These are phyloP conservation scores for Pistacia vera DNA, from an alignment of 345 rosid species.

Conservation along the genomic window DNA sequence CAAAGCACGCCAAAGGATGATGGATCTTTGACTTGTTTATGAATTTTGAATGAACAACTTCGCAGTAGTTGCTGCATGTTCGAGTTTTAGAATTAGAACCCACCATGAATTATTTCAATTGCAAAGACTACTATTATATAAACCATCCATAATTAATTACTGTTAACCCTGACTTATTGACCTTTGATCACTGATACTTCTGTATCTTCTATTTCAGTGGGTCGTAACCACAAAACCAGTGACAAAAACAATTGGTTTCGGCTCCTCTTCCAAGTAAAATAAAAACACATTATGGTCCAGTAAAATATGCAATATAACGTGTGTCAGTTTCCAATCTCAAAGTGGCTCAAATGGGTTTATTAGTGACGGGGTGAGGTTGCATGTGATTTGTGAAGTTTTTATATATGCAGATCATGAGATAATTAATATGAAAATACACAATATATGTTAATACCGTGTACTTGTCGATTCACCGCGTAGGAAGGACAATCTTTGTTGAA, in stretches of 20 bases:
- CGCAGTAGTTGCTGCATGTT: not conserved
- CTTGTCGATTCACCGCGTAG: conserved; percentile 20
- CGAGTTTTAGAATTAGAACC: conserved; percentile 12
- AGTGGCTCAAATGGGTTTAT: not conserved
- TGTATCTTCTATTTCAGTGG: not conserved
- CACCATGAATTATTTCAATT: not conserved
- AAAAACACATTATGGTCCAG: conserved; percentile 1
- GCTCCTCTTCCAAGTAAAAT: conserved; percentile 18
- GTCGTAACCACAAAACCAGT: not conserved
- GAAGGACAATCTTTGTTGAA: conserved; percentile 14
- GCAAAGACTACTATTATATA: not conserved
- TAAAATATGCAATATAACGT: not conserved
- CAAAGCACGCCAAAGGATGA: conserved; percentile 10
- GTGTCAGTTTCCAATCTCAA: conserved; percentile 11
- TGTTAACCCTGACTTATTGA: conserved; percentile 1
- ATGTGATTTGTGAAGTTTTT: too few relatives aligned
- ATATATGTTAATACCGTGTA: not conserved
- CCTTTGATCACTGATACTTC: conserved; percentile 1
- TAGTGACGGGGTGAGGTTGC: too few relatives aligned
- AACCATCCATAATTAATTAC: not conserved
- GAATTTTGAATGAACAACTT: not conserved
- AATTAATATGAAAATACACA: too few relatives aligned
- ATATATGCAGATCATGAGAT: too few relatives aligned
- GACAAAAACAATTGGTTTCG: conserved; percentile 2
- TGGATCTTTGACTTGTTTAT: conserved; percentile 18